These are phyloP conservation scores for Acanthamoeba lenticulata DNA, from an alignment of 208 protist species.

Conservation along the genomic window DNA sequence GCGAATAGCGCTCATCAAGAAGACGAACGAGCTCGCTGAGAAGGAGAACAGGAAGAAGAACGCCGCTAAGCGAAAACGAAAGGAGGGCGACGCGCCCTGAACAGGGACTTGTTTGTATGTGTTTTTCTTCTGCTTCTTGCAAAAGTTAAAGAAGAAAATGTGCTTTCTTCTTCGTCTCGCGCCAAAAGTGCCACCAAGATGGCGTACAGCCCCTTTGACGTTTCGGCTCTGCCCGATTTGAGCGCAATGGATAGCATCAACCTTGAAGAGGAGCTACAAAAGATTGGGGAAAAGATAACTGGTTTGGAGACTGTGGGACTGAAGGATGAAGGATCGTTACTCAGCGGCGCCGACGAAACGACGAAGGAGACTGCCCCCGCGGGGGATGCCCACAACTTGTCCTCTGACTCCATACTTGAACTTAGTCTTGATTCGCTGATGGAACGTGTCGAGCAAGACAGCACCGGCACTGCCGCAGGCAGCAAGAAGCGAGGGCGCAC, in stretches of 20 bases:
- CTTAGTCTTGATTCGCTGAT: background rate
- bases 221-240: background rate
- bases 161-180: no score
- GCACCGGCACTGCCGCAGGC: background rate
- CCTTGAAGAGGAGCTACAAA: background rate
- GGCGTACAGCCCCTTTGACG: background rate
- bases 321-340: background rate
- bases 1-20: conserved; percentile 19
- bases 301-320: background rate
- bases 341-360: background rate
- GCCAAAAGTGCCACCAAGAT: no score
- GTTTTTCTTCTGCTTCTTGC: no score
- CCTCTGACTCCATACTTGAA: background rate
- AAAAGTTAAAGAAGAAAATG: no score
- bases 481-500: background rate
- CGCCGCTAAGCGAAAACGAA: conserved; percentile 18
- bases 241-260: background rate
- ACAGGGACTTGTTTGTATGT: no score
- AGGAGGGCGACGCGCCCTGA: background rate
- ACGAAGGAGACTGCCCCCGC: background rate
- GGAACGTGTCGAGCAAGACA: background rate
- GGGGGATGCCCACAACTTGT: background rate
- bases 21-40: conserved; percentile 4
- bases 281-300: background rate
- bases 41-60: conserved; percentile 14